Evolutionary conservation across 2,329 filamentous ascomycete species (phyloP).

Genomic region (Diplocarpon rosae): DNA sequence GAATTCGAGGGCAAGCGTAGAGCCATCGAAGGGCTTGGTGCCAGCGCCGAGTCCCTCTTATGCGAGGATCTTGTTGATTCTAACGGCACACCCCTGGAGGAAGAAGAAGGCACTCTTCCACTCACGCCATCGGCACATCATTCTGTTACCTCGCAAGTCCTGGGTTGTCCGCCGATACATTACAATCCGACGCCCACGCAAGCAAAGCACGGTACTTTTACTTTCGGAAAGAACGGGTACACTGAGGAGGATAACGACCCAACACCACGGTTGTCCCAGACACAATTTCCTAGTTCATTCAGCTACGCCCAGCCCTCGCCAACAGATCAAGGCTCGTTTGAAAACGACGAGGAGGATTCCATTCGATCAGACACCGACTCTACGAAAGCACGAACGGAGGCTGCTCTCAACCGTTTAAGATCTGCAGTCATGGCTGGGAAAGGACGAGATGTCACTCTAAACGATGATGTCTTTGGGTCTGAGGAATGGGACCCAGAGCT

Average conservation of each 20-base stretch:
- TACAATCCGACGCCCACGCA: conserved; percentile 1
- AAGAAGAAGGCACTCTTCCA: neutral
- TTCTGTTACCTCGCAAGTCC: neutral
- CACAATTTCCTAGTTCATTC: neutral
- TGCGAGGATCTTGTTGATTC: neutral
- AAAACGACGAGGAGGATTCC: neutral
- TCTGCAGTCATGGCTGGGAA: neutral
- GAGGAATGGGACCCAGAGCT: conserved; percentile 25
- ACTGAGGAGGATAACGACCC: neutral
- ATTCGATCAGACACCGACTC: conserved; percentile 3
- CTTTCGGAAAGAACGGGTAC: neutral
- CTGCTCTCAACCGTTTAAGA: neutral
- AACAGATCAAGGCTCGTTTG: neutral
- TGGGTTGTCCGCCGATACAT: neutral
- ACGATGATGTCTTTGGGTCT: conserved; percentile 23
- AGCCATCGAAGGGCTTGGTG: neutral
- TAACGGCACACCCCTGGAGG: neutral
- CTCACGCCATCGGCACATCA: neutral
- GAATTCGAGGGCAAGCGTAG: neutral
- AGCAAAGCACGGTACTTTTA: neutral
- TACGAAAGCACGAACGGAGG: conserved; percentile 1
- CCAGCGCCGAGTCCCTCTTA: neutral
- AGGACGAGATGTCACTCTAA: neutral
- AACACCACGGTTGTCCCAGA: conserved; percentile 2
- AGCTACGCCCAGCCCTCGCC: neutral